Percentiles rank a stretch among this genome's conserved stretches.
phyloP scores from a whole-genome alignment of 2,329 filamentous ascomycete genomes.

The Aspergillus sp. region DNA sequence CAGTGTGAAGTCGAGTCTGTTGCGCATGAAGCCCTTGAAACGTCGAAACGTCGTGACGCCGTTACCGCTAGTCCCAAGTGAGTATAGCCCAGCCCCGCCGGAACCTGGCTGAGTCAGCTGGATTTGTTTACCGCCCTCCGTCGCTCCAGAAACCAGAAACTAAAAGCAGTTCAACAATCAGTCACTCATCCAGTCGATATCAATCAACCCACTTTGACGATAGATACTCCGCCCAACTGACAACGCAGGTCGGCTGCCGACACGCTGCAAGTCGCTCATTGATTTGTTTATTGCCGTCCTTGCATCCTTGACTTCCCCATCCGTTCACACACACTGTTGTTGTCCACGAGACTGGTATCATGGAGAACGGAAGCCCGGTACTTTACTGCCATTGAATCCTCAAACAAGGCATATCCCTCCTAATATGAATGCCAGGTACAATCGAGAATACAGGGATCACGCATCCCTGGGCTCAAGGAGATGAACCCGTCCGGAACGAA shows the following conservation, averaged over 20 bases:
- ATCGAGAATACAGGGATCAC: conserved; percentile 27
- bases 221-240: conserved; percentile 5
- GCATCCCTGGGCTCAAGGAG: conserved; percentile 47
- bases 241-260: conserved; percentile 17
- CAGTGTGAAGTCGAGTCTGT: not conserved
- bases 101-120: conserved; percentile 27
- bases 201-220: not conserved
- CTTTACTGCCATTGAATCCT: not conserved
- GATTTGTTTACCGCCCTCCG: conserved; percentile 34
- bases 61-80: conserved; percentile 14
- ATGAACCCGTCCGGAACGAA: conserved; percentile 56
- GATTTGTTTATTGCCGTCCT: conserved; percentile 10
- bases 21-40: not conserved
- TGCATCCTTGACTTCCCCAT: conserved; percentile 1
- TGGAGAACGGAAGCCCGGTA: conserved; percentile 38
- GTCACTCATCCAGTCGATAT: not conserved
- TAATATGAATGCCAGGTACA: conserved; percentile 23
- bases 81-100: conserved; percentile 15
- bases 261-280: conserved; percentile 11
- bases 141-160: conserved; percentile 31
- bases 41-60: conserved; percentile 13
- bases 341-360: conserved; percentile 14
- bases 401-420: not conserved
- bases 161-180: conserved; percentile 5
- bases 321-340: not conserved